These are phyloP conservation scores for Botryobasidium botryosum DNA, from an alignment of 768 basidiomycete species.

Conservation along the genomic window DNA sequence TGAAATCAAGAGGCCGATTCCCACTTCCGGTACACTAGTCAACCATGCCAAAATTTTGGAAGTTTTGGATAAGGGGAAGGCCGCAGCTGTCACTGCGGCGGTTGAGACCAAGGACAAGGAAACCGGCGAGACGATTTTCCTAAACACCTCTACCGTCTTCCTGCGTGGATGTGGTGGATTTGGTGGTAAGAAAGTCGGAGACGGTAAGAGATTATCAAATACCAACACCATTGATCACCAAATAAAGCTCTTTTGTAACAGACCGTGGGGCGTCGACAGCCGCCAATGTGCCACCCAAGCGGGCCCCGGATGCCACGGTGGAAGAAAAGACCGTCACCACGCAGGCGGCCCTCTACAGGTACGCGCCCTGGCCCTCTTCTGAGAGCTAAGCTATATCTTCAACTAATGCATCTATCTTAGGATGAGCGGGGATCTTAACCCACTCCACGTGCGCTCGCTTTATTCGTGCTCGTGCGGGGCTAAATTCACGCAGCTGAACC, in stretches of 20 bases:
- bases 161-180: constrained; percentile 93
- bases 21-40: constrained; percentile 64
- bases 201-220: constrained; percentile 50
- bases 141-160: constrained; percentile 84
- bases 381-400: background rate
- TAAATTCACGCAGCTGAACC: background rate
- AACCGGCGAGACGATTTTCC: constrained; percentile 68
- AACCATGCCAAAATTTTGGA: constrained; percentile 59
- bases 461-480: background rate
- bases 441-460: constrained; percentile 50
- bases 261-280: constrained; percentile 86
- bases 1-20: constrained; percentile 70
- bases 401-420: constrained; percentile 23
- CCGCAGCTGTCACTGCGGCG: constrained; percentile 68
- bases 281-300: constrained; percentile 59
- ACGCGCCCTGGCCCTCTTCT: constrained; percentile 10
- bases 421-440: constrained; percentile 82
- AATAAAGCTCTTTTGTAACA: too few species aligned
- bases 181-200: constrained; percentile 74
- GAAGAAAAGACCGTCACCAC: constrained; percentile 72
- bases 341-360: constrained; percentile 91
- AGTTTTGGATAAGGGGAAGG: constrained; percentile 83
- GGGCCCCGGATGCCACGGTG: constrained; percentile 65
- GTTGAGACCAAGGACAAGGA: constrained; percentile 66
- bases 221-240: constrained; percentile 3